These are phyloP conservation scores for Eleusine coracana DNA, from an alignment of 176 grass and related monocot genomes.

Conservation along the genomic window DNA sequence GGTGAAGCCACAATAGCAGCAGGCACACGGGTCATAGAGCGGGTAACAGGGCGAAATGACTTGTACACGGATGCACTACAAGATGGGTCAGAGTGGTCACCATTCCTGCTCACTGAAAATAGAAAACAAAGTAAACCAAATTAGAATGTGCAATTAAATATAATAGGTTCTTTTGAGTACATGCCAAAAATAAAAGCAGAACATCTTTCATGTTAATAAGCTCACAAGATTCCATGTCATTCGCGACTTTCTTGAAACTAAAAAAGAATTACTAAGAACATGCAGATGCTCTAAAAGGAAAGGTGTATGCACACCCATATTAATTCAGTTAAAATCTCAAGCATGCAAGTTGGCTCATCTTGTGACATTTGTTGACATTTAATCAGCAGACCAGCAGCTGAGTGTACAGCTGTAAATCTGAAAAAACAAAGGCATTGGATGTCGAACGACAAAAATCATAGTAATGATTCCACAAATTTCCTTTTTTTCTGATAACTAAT, in stretches of 20 bases:
- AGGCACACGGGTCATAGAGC: slow-evolving; percentile 52
- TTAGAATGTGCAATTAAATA: slow-evolving; percentile 28
- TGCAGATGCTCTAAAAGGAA: background rate
- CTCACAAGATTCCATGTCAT: background rate
- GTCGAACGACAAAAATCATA: background rate
- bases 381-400: slow-evolving; percentile 1
- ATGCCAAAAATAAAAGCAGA: background rate
- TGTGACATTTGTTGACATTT: slow-evolving; percentile 4
- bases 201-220: background rate
- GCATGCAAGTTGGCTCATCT: slow-evolving; percentile 17
- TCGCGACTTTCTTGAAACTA: background rate
- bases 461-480: background rate
- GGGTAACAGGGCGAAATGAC: slow-evolving; percentile 49
- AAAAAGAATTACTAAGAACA: background rate
- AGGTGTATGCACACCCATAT: slow-evolving; percentile 4
- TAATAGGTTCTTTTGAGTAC: background rate
- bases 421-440: background rate
- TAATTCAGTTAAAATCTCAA: background rate
- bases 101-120: slow-evolving; percentile 49
- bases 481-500: background rate
- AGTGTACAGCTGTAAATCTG: background rate
- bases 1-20: slow-evolving; percentile 9
- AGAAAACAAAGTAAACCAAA: background rate
- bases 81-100: slow-evolving; percentile 38
- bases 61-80: slow-evolving; percentile 36